Percentiles rank a stretch among this genome's conserved stretches.
These are phyloP conservation scores for Talaromyces thailandensis DNA, from an alignment of 495 filamentous ascomycete species.

Conservation along the genomic window DNA sequence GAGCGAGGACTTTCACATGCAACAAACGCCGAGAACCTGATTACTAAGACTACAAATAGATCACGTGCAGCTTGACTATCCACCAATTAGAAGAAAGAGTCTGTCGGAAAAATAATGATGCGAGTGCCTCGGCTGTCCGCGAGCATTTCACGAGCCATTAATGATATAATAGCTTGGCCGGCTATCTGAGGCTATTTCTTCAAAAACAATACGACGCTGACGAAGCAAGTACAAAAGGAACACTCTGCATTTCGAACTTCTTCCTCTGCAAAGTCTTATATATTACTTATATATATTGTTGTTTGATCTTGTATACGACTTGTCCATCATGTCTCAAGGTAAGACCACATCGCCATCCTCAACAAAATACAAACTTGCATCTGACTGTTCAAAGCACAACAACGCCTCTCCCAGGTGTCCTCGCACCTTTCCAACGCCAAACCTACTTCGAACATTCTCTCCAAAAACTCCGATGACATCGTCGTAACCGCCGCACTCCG, in stretches of 20 bases:
- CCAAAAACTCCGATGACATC: slow-evolving; percentile 66
- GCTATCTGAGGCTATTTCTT: background rate
- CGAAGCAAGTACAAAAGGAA: background rate
- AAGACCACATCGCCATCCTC: background rate
- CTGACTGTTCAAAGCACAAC: slow-evolving; percentile 35
- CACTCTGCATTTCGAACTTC: background rate
- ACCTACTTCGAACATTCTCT: slow-evolving; percentile 43
- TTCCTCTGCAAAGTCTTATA: background rate
- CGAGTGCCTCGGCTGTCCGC: slow-evolving; percentile 3
- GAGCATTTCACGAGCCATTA: background rate
- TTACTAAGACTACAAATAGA: background rate
- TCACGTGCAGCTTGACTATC: background rate
- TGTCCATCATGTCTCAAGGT: slow-evolving; percentile 10
- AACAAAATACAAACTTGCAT: background rate
- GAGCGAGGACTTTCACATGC: slow-evolving; percentile 4
- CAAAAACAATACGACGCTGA: background rate
- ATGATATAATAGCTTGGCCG: slow-evolving; percentile 1
- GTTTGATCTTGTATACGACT: background rate
- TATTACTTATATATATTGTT: slow-evolving; percentile 2
- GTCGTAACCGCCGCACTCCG: slow-evolving; percentile 91
- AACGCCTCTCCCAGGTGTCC: slow-evolving; percentile 55
- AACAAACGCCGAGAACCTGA: background rate
- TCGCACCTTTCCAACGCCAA: slow-evolving; percentile 46
- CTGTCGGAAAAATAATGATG: background rate
- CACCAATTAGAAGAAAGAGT: background rate